Conservation (phyloP, 192 early-diverging fungal species). For the Radiomyces spectabilis region DNA sequence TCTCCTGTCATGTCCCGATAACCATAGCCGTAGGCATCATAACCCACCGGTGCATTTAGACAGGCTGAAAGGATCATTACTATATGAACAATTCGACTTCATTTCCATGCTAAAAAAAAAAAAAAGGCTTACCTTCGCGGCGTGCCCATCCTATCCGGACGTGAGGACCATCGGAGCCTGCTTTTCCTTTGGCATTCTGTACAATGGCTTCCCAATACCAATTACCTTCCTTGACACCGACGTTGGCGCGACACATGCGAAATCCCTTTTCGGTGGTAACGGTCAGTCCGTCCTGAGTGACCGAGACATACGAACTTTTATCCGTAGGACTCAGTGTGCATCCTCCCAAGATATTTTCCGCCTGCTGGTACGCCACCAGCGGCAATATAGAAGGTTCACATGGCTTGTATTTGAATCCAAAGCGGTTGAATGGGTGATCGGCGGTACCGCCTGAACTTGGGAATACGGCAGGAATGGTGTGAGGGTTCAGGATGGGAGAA, state of each 20-base stretch:
- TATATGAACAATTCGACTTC: neutral
- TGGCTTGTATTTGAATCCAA: conserved; percentile 55
- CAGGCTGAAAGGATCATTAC: conserved; percentile 23
- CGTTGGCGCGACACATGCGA: conserved; percentile 54
- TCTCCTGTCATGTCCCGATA: conserved; percentile 58
- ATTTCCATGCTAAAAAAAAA: neutral
- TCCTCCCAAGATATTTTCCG: conserved; percentile 33
- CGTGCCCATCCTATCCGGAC: conserved; percentile 58
- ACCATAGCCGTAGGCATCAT: conserved; percentile 59
- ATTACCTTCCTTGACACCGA: conserved; percentile 48
- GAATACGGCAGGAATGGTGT: conserved; percentile 8
- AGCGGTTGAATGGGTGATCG: conserved; percentile 50
- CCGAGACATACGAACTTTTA: conserved; percentile 49
- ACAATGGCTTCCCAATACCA: conserved; percentile 60
- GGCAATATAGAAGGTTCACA: conserved; percentile 42
- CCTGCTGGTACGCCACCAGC: conserved; percentile 39
- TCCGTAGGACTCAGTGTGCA: conserved; percentile 46
- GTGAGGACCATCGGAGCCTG: conserved; percentile 39
- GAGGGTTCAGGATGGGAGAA: neutral
- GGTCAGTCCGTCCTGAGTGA: conserved; percentile 46
- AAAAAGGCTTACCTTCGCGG: conserved; percentile 42
- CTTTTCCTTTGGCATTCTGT: conserved; percentile 14
- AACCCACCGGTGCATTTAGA: conserved; percentile 56
- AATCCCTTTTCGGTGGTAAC: conserved; percentile 59
- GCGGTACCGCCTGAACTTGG: conserved; percentile 1